Percentiles rank a stretch among this genome's conserved stretches.
Evolutionary conservation across 2,329 filamentous ascomycete species (phyloP).

Genomic region (Domatiomyces catenatus): DNA sequence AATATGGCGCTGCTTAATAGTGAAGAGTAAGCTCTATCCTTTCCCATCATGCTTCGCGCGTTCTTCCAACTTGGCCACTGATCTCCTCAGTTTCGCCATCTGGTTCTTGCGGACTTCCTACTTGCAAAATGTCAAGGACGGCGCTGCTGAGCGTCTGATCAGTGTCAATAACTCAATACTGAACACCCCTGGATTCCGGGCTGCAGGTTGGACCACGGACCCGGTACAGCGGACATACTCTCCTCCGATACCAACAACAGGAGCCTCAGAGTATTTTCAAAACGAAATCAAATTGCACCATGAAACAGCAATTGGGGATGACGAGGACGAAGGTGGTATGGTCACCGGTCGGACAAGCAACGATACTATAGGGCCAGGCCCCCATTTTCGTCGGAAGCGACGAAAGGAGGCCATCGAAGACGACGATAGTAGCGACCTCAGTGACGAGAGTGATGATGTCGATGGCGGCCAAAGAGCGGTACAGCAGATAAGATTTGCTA

Average conservation of each 20-base stretch:
- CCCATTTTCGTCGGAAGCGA: constrained; percentile 34
- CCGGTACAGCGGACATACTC: constrained; percentile 48
- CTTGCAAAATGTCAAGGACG: constrained; percentile 48
- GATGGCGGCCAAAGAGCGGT: constrained; percentile 43
- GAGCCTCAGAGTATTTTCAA: constrained; percentile 48
- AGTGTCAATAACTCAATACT: constrained; percentile 47
- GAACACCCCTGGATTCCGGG: constrained; percentile 49
- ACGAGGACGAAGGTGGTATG: constrained; percentile 48
- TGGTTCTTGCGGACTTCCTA: constrained; percentile 53
- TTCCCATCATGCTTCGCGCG: not conserved
- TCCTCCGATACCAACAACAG: constrained; percentile 49
- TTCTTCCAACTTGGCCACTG: not conserved
- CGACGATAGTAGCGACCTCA: constrained; percentile 51
- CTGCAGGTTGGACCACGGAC: constrained; percentile 45
- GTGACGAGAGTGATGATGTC: constrained; percentile 49
- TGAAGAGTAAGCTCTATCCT: constrained; percentile 31
- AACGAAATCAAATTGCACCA: constrained; percentile 28
- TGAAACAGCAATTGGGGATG: constrained; percentile 29
- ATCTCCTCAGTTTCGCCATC: constrained; percentile 40
- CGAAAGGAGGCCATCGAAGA: constrained; percentile 45
- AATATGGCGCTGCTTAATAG: constrained; percentile 37
- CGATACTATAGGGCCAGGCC: constrained; percentile 40
- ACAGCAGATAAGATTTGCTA: constrained; percentile 88
- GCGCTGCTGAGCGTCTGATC: constrained; percentile 50
- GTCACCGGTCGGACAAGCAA: constrained; percentile 43